Evolutionary conservation across 1,284 basidiomycete species (phyloP).

Genomic region (Gomphus bonarii): DNA sequence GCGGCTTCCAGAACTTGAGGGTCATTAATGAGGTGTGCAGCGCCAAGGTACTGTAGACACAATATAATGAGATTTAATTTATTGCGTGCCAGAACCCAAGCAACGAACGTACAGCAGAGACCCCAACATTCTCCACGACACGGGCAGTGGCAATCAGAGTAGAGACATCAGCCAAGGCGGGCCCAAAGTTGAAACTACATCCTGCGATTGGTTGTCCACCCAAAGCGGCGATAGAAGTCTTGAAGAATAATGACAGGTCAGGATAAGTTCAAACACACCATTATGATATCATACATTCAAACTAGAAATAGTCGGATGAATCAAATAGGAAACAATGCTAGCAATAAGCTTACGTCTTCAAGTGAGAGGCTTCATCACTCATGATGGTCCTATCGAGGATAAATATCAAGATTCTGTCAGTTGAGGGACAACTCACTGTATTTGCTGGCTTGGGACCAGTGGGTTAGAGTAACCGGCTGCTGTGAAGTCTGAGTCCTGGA

Average conservation of each 20-base stretch:
- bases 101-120: slow-evolving; percentile 34
- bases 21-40: slow-evolving; percentile 52
- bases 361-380: slow-evolving; percentile 54
- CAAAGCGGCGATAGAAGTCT: slow-evolving; percentile 40
- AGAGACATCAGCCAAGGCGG: slow-evolving; percentile 52
- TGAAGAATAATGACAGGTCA: slow-evolving; percentile 15
- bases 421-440: slow-evolving; percentile 25
- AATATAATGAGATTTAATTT: slow-evolving; percentile 9
- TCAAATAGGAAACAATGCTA: background rate
- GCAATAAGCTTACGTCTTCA: slow-evolving; percentile 13
- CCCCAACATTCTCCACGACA: slow-evolving; percentile 72
- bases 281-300: slow-evolving; percentile 31
- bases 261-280: background rate
- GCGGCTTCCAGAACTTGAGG: slow-evolving; percentile 59
- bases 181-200: slow-evolving; percentile 64
- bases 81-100: background rate
- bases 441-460: slow-evolving; percentile 48
- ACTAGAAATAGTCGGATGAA: slow-evolving; percentile 17
- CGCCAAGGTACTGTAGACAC: slow-evolving; percentile 56
- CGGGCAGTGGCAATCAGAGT: slow-evolving; percentile 71
- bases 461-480: slow-evolving; percentile 56
- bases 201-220: slow-evolving; percentile 42
- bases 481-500: slow-evolving; percentile 55
- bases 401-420: background rate
- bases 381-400: slow-evolving; percentile 31